These are phyloP conservation scores for Gynochthodes officinalis DNA, from an alignment of 257 asterid genomes.

Conservation along the genomic window DNA sequence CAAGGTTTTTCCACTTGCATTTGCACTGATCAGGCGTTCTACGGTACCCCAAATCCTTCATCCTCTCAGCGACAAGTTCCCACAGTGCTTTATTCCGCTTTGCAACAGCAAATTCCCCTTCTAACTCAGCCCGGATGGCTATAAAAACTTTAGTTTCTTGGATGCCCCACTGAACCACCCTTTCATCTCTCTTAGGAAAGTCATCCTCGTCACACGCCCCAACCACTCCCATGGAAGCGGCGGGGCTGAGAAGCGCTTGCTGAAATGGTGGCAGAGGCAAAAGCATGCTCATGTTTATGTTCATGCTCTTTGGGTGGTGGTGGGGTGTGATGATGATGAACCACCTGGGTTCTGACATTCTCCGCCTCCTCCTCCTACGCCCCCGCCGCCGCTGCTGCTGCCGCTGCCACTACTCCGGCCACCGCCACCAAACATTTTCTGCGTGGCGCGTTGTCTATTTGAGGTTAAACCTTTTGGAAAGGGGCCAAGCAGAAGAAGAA, in stretches of 20 bases:
- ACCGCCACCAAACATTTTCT: slow-evolving; percentile 22
- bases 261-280: slow-evolving; percentile 23
- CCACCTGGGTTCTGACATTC: slow-evolving; percentile 18
- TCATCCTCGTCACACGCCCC: slow-evolving; percentile 43
- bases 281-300: slow-evolving; percentile 5
- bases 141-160: slow-evolving; percentile 71
- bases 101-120: slow-evolving; percentile 29
- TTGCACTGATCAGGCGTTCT: slow-evolving; percentile 72
- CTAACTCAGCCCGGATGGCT: slow-evolving; percentile 58
- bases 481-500: not conserved
- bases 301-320: slow-evolving; percentile 14
- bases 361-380: slow-evolving; percentile 2
- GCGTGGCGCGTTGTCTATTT: not conserved
- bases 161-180: slow-evolving; percentile 62
- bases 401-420: slow-evolving; percentile 17
- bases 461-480: not conserved
- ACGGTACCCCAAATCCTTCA: slow-evolving; percentile 57
- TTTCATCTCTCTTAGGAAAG: slow-evolving; percentile 57
- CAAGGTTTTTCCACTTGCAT: slow-evolving; percentile 70
- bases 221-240: slow-evolving; percentile 10
- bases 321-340: slow-evolving; percentile 14
- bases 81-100: slow-evolving; percentile 44
- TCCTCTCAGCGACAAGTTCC: slow-evolving; percentile 50
- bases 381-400: slow-evolving; percentile 10
- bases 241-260: slow-evolving; percentile 19